These are phyloP conservation scores for Salvia splendens DNA, from an alignment of 257 asterid species.

Conservation along the genomic window DNA sequence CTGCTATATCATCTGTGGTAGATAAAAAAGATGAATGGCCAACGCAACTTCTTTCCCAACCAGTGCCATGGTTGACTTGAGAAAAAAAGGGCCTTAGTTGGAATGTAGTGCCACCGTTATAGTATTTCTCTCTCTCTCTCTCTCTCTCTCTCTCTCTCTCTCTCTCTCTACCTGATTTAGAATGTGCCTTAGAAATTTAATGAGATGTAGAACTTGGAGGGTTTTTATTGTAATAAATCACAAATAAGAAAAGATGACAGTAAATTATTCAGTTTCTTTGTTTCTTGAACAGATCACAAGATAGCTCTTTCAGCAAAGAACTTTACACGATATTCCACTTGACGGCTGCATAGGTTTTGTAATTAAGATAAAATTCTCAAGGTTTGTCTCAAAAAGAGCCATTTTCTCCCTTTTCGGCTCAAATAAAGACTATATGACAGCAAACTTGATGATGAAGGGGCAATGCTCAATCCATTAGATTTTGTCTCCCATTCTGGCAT, in stretches of 20 bases:
- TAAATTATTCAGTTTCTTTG: background rate
- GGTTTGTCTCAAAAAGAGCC: background rate
- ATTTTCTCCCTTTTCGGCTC: slow-evolving; percentile 11
- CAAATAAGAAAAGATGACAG: background rate
- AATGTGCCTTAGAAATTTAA: background rate
- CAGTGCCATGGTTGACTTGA: slow-evolving; percentile 32
- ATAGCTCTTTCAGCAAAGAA: slow-evolving; percentile 1
- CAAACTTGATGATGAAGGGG: background rate
- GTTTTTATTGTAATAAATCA: background rate
- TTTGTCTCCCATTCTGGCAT: background rate
- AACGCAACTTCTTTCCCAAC: slow-evolving; percentile 30
- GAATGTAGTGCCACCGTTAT: slow-evolving; percentile 26
- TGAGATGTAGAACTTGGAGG: slow-evolving; percentile 3
- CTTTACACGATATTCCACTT: background rate
- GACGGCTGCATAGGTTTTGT: background rate
- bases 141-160: background rate
- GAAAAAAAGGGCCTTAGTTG: slow-evolving; percentile 22
- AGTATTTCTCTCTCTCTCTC: background rate
- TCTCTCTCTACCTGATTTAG: background rate
- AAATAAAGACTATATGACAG: slow-evolving; percentile 14
- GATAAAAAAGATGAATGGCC: slow-evolving; percentile 15
- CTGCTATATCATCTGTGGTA: slow-evolving; percentile 11
- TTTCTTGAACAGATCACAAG: background rate
- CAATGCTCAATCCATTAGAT: background rate
- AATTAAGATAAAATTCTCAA: background rate